Evolutionary conservation across 2,329 filamentous ascomycete genomes (phyloP).

Genomic region (Teratosphaeria epicoccoides): DNA sequence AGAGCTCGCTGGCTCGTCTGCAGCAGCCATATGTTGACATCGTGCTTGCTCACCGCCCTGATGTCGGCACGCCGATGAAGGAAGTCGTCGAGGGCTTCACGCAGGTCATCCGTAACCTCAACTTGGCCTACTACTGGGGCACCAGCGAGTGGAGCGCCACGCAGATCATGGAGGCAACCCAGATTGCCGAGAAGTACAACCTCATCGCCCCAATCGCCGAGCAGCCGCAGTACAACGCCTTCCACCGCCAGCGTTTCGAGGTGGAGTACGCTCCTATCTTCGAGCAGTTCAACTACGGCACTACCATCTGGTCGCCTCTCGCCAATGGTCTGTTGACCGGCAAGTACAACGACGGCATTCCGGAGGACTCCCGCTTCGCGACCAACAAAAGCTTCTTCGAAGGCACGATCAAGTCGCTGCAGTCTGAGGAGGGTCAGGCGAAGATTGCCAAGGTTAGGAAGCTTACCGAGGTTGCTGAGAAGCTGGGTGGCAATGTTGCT

Average conservation of each 20-base stretch:
- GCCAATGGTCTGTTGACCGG: slow-evolving; percentile 49
- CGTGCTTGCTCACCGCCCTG: slow-evolving; percentile 52
- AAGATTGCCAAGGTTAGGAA: slow-evolving; percentile 50
- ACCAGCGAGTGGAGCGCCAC: slow-evolving; percentile 50
- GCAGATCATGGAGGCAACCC: slow-evolving; percentile 49
- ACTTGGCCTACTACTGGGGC: slow-evolving; percentile 54
- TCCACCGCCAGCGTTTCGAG: slow-evolving; percentile 52
- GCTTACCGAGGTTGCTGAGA: slow-evolving; percentile 40
- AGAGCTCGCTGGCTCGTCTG: slow-evolving; percentile 48
- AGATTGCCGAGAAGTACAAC: slow-evolving; percentile 46
- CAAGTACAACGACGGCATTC: slow-evolving; percentile 55
- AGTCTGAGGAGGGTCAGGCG: slow-evolving; percentile 39
- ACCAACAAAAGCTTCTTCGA: slow-evolving; percentile 49
- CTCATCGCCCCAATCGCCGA: slow-evolving; percentile 47
- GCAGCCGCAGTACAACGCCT: slow-evolving; percentile 51
- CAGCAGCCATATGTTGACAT: slow-evolving; percentile 57
- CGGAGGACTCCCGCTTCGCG: slow-evolving; percentile 50
- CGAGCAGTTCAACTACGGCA: slow-evolving; percentile 47
- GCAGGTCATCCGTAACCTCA: slow-evolving; percentile 43
- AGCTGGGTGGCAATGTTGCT: slow-evolving; percentile 36
- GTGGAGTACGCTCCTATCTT: slow-evolving; percentile 50
- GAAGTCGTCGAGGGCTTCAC: slow-evolving; percentile 49
- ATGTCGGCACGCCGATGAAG: slow-evolving; percentile 37
- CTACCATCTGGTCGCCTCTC: slow-evolving; percentile 47
- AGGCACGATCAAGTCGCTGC: slow-evolving; percentile 42